A percentile compares a stretch with the other conserved stretches of the same genome.
Conservation (phyloP, 2,329 filamentous ascomycete species). For the Trichoderma aggressivum region DNA sequence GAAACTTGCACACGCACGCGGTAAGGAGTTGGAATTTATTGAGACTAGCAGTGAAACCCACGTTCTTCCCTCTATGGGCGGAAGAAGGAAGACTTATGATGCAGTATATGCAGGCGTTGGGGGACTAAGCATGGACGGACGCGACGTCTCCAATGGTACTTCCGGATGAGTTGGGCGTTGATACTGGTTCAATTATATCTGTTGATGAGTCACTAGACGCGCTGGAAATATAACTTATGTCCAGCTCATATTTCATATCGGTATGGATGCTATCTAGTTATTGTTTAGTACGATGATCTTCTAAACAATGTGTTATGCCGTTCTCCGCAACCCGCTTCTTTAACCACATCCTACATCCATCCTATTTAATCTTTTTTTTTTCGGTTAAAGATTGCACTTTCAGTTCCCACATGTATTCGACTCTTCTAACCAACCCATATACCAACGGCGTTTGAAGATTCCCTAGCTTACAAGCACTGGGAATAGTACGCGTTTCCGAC, state of each 20-base stretch:
- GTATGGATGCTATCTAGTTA: not conserved
- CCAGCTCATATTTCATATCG: not conserved
- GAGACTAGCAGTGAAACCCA: not conserved
- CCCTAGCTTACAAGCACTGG: not conserved
- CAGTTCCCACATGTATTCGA: not conserved
- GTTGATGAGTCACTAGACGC: not conserved
- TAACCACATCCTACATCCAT: not conserved
- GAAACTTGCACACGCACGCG: not conserved
- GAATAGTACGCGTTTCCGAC: not conserved
- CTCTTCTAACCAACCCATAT: not conserved
- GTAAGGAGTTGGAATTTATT: not conserved
- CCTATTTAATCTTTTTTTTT: not conserved
- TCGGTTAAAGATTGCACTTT: not conserved
- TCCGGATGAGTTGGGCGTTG: not conserved
- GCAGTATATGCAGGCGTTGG: not conserved
- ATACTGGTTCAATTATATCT: not conserved
- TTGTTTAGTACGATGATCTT: not conserved
- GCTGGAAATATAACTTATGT: not conserved
- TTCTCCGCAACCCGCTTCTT: not conserved
- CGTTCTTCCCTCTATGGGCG: not conserved
- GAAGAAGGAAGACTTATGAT: not conserved
- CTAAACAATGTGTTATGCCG: not conserved
- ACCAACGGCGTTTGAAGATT: not conserved
- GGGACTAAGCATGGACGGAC: not conserved
- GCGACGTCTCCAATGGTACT: not conserved